Evolutionary conservation across 2,329 filamentous ascomycete species (phyloP).

Genomic region (Beauveria sp.): DNA sequence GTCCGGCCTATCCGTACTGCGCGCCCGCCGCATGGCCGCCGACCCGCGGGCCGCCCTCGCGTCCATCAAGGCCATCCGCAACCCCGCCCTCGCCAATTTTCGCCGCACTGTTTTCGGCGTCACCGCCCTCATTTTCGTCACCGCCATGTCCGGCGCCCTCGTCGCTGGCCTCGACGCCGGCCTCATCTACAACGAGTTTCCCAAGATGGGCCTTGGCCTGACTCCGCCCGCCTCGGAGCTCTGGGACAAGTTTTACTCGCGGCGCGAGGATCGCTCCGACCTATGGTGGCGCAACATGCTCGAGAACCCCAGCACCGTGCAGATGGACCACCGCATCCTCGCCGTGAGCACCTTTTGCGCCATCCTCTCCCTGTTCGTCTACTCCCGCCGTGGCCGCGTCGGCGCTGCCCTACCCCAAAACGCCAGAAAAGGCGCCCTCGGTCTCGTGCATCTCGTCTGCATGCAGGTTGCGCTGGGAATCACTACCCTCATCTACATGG

Average conservation of each 20-base stretch:
- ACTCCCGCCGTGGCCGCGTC: constrained; percentile 59
- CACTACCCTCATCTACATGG: constrained; percentile 85
- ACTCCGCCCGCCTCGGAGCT: constrained; percentile 77
- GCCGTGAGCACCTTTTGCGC: constrained; percentile 82
- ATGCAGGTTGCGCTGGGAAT: constrained; percentile 84
- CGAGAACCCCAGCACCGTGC: constrained; percentile 92
- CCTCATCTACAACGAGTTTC: constrained; percentile 98
- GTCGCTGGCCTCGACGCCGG: constrained; percentile 94
- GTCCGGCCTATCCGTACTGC: constrained; percentile 77
- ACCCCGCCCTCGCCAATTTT: constrained; percentile 64
- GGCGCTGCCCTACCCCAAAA: constrained; percentile 51
- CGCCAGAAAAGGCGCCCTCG: constrained; percentile 63
- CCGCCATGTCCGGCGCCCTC: constrained; percentile 86
- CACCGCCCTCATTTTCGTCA: constrained; percentile 71
- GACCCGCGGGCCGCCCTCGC: constrained; percentile 57
- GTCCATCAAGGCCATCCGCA: constrained; percentile 53
- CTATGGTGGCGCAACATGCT: constrained; percentile 96
- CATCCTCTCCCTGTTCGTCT: constrained; percentile 73
- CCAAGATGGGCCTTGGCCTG: constrained; percentile 81
- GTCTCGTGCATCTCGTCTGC: constrained; percentile 74
- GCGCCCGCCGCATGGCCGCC: constrained; percentile 63
- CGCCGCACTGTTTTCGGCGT: constrained; percentile 65
- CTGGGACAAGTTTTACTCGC: constrained; percentile 78
- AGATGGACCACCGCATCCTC: constrained; percentile 89
- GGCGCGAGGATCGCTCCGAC: constrained; percentile 69